Conservation (phyloP, 352 stramenopile species). For the Globisporangium polare region DNA sequence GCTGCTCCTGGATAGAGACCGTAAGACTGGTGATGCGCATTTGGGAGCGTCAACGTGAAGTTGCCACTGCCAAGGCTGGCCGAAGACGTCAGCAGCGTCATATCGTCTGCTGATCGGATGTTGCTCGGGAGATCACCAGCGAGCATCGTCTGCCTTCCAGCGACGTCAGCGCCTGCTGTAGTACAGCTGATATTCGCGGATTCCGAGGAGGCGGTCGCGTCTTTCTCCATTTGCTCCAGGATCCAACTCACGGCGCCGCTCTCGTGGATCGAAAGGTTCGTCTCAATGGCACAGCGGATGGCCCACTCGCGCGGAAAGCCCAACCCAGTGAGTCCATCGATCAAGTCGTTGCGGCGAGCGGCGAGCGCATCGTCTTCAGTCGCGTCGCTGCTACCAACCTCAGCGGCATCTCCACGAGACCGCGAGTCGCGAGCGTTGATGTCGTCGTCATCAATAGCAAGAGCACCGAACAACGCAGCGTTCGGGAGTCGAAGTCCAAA, state of each 20-base stretch:
- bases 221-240: slow-evolving; percentile 87
- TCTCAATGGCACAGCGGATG: slow-evolving; percentile 54
- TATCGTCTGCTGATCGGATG: slow-evolving; percentile 14
- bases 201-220: slow-evolving; percentile 15
- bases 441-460: not conserved
- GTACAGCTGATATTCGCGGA: not conserved
- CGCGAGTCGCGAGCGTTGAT: not conserved
- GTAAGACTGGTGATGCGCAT: not conserved
- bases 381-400: not conserved
- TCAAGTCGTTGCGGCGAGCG: slow-evolving; percentile 35
- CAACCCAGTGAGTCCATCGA: slow-evolving; percentile 76
- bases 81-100: slow-evolving; percentile 7
- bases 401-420: not conserved
- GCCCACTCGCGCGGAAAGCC: slow-evolving; percentile 84
- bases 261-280: slow-evolving; percentile 40
- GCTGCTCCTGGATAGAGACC: not conserved
- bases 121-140: slow-evolving; percentile 6
- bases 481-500: not conserved
- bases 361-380: not conserved
- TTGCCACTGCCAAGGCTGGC: not conserved
- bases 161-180: not conserved
- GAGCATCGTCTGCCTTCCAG: not conserved
- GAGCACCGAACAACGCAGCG: not conserved
- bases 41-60: not conserved
- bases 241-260: slow-evolving; percentile 85